A percentile compares a stretch with the other conserved stretches of the same genome.
Evolutionary conservation across 495 filamentous ascomycete species (phyloP).

Genomic region (Penicillium ochrochloron): DNA sequence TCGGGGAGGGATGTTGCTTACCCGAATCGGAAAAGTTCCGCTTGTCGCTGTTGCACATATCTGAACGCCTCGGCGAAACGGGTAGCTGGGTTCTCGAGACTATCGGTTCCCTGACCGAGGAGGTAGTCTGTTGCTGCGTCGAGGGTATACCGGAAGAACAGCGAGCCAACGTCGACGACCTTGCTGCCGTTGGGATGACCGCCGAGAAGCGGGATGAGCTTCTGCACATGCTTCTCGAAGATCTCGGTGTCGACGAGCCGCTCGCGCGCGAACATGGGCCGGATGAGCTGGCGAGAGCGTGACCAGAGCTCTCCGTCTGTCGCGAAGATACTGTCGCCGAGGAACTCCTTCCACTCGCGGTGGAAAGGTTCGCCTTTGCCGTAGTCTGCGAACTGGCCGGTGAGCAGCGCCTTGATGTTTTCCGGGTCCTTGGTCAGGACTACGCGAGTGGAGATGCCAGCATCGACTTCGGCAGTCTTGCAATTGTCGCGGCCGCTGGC

Average conservation of each 20-base stretch:
- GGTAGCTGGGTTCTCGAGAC: conserved; percentile 58
- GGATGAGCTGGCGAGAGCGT: conserved; percentile 71
- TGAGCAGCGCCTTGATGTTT: conserved; percentile 78
- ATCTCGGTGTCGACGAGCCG: conserved; percentile 79
- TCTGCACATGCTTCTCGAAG: conserved; percentile 77
- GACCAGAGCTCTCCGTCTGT: conserved; percentile 80
- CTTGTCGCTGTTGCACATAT: conserved; percentile 72
- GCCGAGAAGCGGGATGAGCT: conserved; percentile 65
- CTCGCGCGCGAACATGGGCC: conserved; percentile 83
- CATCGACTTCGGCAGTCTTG: conserved; percentile 63
- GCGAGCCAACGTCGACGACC: conserved; percentile 67
- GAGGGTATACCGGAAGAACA: conserved; percentile 82
- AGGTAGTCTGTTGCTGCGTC: conserved; percentile 86
- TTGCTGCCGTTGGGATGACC: conserved; percentile 50
- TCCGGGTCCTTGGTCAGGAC: conserved; percentile 69
- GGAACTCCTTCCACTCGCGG: conserved; percentile 69
- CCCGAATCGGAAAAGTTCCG: conserved; percentile 60
- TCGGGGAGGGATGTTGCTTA: conserved; percentile 27
- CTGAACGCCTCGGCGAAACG: conserved; percentile 75
- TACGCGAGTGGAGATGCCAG: conserved; percentile 58
- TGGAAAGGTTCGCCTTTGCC: conserved; percentile 76
- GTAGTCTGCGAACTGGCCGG: conserved; percentile 70
- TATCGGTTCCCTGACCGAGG: conserved; percentile 75
- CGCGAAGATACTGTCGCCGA: conserved; percentile 80
- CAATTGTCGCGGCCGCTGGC: conserved; percentile 38